Base-by-base conservation (phyloP, 2,329 filamentous ascomycete genomes). In the Fusarium buharicum region DNA sequence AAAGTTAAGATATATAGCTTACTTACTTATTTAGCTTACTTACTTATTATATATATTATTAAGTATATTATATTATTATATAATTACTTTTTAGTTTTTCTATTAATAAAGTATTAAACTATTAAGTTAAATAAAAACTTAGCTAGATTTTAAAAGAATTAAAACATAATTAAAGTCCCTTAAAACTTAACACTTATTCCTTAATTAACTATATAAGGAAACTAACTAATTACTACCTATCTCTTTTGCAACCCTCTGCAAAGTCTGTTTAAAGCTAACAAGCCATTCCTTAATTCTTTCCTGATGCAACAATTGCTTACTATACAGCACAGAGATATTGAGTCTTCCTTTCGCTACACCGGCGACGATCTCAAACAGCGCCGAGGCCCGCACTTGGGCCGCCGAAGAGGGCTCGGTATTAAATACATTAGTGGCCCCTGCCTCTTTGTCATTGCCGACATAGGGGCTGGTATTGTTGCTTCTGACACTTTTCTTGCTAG, bases 351-450 rank as follows among this genome's bases (percentile, higher is more conserved):
- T 47, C 2, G 41, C 9, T 9, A 57, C 48, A 28, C 54, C 48
- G 4, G 48, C 54, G 5, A 57, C 28, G 37, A 52, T 9, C n/a
- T 57, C 48, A 39, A 57, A 57, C 2, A 57, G n/a, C 18, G 41
- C 27, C 5, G 48, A 38, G 5, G 20, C 12, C 10, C 30, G 37
- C 43, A 31, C 30, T 22, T 51, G 30, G 16, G 37, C 37, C 12
- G 54, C 38, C 13, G 48, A 56, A 1, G 37, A 18, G 5, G 54
- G 48, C 14, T 57, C 11, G 18, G 48, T 44, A 37, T 43, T 31
- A 8, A 52, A 52, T 17, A 50, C 12, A 3, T 34, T 11, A 9
- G 17, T 11, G 12, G 28, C 30, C 22, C 45, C 17, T 4, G 14
- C 13, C 6, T 36, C 6, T 22, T 36, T 24, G n/a, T 20, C 22